Evolutionary conservation across 1,139 yeast genomes (phyloP), one percentile per base, ranked within the genome.

Genomic region (Kluyveromyces sp.): DNA sequence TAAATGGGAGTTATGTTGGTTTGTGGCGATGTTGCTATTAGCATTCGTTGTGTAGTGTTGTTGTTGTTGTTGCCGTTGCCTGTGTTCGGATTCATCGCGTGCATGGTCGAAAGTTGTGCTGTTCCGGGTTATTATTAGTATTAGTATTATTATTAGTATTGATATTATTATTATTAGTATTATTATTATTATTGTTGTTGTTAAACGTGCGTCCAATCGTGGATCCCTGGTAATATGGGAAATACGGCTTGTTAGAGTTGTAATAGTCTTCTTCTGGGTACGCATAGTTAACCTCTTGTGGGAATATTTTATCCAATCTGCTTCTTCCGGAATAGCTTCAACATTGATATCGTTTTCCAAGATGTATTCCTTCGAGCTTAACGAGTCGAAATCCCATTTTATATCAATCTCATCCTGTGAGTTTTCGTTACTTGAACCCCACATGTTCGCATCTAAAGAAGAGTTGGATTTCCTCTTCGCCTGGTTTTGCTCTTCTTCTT

Each of bases 331-430:
- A 15, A 77, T 77, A 40, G 73, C 73, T 43, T 70, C 74, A 33
- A 77, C 54, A 51, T 77, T 74, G 44, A 78, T 76, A 45, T 79
- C 83, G 61, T 79, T 81, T 47, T 83, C 88, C 45, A 80, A 67
- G 46, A 84, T 81, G 58, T 83, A 83, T 54, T 83, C 90, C 36
- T 79, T 74, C 43, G 86, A 77, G 58, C 83, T 81, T 48, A 84
- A 66, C 1, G 92, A 83, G 62, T 85, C 94, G 57, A 86, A 86
- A 65, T 85, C 95, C 95, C 95, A 86, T 63, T 83, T 83, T n/a
- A 83, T 80, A 53, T 79, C 87, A n/a, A 77, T 67, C 40, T 70
- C 71, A 36, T 64, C 67, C 34, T 66, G 70, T 38, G 67, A 67
- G 7, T 58, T 66, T 25, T 45, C 51, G 21, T 51, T 53, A n/a